Conservation (phyloP, 176 grass and related monocot genomes). For the Hsuehochloa calcarea region DNA sequence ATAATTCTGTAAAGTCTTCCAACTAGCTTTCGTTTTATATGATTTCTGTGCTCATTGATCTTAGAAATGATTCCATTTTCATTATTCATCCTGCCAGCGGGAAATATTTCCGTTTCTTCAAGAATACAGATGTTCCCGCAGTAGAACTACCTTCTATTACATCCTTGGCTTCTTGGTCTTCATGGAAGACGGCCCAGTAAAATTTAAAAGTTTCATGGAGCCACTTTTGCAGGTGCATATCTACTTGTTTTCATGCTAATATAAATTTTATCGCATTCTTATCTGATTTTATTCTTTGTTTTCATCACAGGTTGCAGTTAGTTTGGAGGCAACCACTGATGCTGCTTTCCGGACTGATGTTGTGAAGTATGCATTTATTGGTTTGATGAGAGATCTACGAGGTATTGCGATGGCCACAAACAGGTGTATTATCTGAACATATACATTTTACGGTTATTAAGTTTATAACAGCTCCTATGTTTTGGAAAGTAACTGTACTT, state of each 20-base stretch:
- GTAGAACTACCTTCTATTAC: slow-evolving; percentile 98
- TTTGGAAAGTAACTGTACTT: slow-evolving; percentile 22
- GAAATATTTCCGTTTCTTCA: slow-evolving; percentile 89
- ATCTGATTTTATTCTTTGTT: slow-evolving; percentile 18
- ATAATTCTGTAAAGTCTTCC: slow-evolving; percentile 68
- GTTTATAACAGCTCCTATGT: neutral
- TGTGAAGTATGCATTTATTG: slow-evolving; percentile 87
- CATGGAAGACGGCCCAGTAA: slow-evolving; percentile 92
- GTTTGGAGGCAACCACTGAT: slow-evolving; percentile 79
- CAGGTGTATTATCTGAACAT: slow-evolving; percentile 55
- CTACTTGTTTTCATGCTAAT: slow-evolving; percentile 18
- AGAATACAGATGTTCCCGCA: slow-evolving; percentile 82
- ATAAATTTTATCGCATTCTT: neutral
- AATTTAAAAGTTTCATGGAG: slow-evolving; percentile 95
- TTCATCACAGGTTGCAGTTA: slow-evolving; percentile 62
- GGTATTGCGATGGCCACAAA: slow-evolving; percentile 95
- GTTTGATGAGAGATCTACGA: slow-evolving; percentile 92
- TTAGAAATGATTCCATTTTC: slow-evolving; percentile 25
- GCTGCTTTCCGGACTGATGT: slow-evolving; percentile 75
- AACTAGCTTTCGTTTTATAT: slow-evolving; percentile 21
- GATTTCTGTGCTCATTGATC: neutral
- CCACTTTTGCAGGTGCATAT: slow-evolving; percentile 80
- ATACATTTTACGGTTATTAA: neutral
- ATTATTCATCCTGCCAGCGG: slow-evolving; percentile 47
- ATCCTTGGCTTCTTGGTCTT: slow-evolving; percentile 93